These are phyloP conservation scores for Coemansia erecta DNA, from an alignment of 192 early-diverging fungal genomes.

Conservation along the genomic window DNA sequence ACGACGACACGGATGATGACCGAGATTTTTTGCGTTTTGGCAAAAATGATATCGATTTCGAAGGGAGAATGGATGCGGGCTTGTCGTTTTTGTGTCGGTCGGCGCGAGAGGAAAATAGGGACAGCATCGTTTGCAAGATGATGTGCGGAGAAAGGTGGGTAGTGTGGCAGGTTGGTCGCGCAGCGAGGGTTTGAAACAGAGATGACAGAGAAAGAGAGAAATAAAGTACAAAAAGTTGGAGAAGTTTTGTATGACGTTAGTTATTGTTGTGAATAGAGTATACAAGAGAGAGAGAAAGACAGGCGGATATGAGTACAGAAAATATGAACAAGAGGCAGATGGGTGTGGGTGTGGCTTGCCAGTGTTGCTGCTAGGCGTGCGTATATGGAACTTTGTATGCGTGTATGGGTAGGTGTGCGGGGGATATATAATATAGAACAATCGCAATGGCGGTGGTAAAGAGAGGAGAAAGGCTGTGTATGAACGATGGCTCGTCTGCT, in stretches of 20 bases:
- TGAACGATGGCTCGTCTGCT: too few relatives aligned
- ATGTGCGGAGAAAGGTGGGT: background rate
- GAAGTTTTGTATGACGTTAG: background rate
- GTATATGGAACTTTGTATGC: too few relatives aligned
- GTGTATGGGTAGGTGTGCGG: too few relatives aligned
- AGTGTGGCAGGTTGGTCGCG: background rate
- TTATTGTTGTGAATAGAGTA: background rate
- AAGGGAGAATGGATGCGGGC: background rate
- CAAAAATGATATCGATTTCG: background rate
- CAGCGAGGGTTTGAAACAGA: background rate
- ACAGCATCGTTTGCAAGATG: slow-evolving; percentile 19
- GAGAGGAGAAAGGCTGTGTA: too few relatives aligned
- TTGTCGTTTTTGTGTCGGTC: slow-evolving; percentile 21
- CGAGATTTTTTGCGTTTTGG: slow-evolving; percentile 2
- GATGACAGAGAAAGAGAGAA: background rate
- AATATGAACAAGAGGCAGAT: too few relatives aligned
- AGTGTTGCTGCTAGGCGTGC: too few relatives aligned
- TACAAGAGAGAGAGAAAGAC: background rate
- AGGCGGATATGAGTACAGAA: background rate
- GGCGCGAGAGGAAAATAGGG: slow-evolving; percentile 38
- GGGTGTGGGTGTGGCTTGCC: too few relatives aligned
- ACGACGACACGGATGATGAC: slow-evolving; percentile 4
- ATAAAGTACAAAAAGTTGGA: background rate
- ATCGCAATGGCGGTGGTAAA: too few relatives aligned
- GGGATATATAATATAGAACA: too few relatives aligned